A percentile compares a stretch with the other conserved stretches of the same genome.
phyloP scores from a whole-genome alignment of 2,329 filamentous ascomycete species.

The Biscogniauxia marginata region DNA sequence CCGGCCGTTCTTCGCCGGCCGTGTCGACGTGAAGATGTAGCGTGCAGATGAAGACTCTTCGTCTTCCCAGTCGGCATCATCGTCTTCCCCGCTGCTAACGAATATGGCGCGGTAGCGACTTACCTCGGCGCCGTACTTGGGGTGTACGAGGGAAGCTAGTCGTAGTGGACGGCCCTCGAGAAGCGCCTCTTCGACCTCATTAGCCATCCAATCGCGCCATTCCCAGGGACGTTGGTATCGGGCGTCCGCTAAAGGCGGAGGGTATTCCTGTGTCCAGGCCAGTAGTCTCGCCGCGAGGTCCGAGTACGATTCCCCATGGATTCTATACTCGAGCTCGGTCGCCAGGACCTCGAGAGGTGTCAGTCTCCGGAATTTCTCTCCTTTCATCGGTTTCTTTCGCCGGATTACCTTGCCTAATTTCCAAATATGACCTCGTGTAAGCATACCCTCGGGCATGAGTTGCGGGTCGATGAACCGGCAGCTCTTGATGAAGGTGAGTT shows the following conservation, averaged over 20 bases:
- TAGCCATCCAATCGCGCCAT: slow-evolving; percentile 27
- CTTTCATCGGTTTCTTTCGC: slow-evolving; percentile 16
- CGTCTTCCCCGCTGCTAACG: slow-evolving; percentile 15
- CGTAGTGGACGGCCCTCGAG: slow-evolving; percentile 26
- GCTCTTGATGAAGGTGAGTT: slow-evolving; percentile 30
- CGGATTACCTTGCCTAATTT: slow-evolving; percentile 26
- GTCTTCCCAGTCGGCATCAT: slow-evolving; percentile 8
- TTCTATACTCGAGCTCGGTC: slow-evolving; percentile 23
- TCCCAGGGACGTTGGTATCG: slow-evolving; percentile 11
- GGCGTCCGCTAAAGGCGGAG: neutral
- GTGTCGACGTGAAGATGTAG: slow-evolving; percentile 26
- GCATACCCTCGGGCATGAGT: slow-evolving; percentile 21
- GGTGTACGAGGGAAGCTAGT: slow-evolving; percentile 23
- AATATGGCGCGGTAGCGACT: slow-evolving; percentile 25
- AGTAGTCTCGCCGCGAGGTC: slow-evolving; percentile 22
- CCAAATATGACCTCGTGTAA: slow-evolving; percentile 27
- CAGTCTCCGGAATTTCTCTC: slow-evolving; percentile 21
- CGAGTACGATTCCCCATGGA: slow-evolving; percentile 17
- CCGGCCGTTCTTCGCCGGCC: slow-evolving; percentile 3
- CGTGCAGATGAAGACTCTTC: neutral
- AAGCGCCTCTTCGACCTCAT: slow-evolving; percentile 24
- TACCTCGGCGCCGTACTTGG: slow-evolving; percentile 2
- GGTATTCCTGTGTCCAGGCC: slow-evolving; percentile 7
- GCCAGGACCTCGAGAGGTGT: slow-evolving; percentile 22
- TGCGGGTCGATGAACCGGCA: slow-evolving; percentile 27